Evolutionary conservation across 768 basidiomycete species (phyloP).

Genomic region (Leccinum fibrillosum): DNA sequence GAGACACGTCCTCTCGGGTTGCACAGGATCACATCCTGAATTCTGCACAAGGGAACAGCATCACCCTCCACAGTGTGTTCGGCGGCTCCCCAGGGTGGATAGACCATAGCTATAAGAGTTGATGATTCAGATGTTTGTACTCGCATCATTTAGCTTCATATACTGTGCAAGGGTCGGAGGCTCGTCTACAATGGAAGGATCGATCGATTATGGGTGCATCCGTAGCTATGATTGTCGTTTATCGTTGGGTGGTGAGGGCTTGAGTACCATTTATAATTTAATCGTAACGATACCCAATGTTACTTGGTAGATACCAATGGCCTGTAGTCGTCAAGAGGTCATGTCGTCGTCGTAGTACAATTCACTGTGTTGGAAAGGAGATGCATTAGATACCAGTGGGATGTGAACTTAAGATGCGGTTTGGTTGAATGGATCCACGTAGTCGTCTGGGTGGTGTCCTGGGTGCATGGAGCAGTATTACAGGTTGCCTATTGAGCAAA

Average conservation of each 20-base stretch:
- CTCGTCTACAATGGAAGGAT: too few species aligned
- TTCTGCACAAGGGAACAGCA: background rate
- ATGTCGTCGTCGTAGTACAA: too few species aligned
- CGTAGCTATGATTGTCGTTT: background rate
- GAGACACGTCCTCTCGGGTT: background rate
- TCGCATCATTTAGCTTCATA: background rate
- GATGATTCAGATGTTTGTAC: background rate
- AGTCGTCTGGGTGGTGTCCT: constrained; percentile 41
- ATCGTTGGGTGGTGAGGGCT: background rate
- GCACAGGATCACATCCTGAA: background rate
- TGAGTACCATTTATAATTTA: too few species aligned
- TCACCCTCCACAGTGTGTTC: background rate
- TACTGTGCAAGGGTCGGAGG: background rate
- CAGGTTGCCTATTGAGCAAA: constrained; percentile 54
- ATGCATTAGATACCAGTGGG: constrained; percentile 75
- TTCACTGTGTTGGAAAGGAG: constrained; percentile 75
- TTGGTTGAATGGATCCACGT: constrained; percentile 50
- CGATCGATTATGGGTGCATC: background rate
- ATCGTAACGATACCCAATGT: too few species aligned
- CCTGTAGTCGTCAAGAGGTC: too few species aligned
- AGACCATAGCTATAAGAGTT: background rate
- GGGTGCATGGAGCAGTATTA: constrained; percentile 69
- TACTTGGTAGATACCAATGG: too few species aligned
- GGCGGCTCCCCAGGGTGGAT: background rate
- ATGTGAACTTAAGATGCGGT: constrained; percentile 62